A percentile compares a stretch with the other conserved stretches of the same genome.
Evolutionary conservation across 202 grass and related monocot species (phyloP).

Genomic region (Carex arenaria): DNA sequence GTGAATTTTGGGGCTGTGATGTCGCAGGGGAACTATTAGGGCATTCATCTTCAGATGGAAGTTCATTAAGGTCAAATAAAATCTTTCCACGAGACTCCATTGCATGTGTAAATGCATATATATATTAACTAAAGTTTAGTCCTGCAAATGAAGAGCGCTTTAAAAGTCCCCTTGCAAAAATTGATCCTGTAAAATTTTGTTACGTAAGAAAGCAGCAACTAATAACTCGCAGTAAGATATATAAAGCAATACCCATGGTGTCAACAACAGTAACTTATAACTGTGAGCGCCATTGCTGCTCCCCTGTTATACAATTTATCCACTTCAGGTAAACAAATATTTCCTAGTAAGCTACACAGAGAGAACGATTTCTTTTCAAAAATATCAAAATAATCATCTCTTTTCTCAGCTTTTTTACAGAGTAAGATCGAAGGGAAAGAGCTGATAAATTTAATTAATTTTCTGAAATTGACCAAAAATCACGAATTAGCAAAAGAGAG

Average conservation of each 20-base stretch:
- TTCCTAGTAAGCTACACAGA: background rate
- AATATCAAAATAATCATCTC: background rate
- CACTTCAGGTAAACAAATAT: background rate
- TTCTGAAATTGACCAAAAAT: background rate
- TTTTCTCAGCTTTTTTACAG: background rate
- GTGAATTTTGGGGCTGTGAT: slow-evolving; percentile 70
- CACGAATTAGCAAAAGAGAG: background rate
- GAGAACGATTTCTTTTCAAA: background rate
- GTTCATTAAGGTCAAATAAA: slow-evolving; percentile 97
- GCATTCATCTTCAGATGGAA: slow-evolving; percentile 68
- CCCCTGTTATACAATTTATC: background rate
- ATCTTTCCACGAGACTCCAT: slow-evolving; percentile 92
- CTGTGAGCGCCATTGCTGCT: background rate
- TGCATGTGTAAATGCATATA: slow-evolving; percentile 99
- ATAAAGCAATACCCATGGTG: background rate
- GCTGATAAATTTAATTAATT: background rate
- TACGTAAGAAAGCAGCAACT: background rate
- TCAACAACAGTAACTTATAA: background rate
- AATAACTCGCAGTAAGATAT: background rate
- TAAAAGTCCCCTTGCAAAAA: background rate
- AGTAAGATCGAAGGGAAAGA: background rate
- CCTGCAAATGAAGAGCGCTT: slow-evolving; percentile 2
- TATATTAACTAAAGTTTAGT: slow-evolving; percentile 31
- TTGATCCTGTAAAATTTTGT: background rate
- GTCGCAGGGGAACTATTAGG: slow-evolving; percentile 41